Conservation (phyloP, 208 protist species). For the Wallacemonas sp. region DNA sequence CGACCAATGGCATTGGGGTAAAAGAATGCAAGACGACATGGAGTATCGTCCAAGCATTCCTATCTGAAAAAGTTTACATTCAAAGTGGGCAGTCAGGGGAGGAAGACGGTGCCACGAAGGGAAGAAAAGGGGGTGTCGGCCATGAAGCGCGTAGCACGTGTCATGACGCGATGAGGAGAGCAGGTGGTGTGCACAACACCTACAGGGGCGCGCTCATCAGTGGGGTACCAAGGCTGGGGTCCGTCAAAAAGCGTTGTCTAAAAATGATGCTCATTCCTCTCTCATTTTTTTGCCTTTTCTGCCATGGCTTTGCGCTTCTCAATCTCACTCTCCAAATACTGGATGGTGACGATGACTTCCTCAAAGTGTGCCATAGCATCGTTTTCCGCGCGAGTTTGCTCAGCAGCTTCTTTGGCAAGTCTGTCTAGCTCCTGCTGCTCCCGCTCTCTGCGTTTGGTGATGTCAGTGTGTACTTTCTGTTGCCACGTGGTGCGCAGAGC, state of each 20-base stretch:
- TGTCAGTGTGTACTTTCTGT: constrained; percentile 17
- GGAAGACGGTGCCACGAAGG: not conserved
- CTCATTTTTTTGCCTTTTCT: constrained; percentile 60
- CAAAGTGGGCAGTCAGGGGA: not conserved
- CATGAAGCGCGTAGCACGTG: too few species aligned
- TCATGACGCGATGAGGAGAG: too few species aligned
- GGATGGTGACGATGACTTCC: constrained; percentile 61
- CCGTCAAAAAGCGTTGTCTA: too few species aligned
- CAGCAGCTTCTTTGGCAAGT: constrained; percentile 63
- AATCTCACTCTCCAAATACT: constrained; percentile 72
- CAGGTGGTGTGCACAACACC: too few species aligned
- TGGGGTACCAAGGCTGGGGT: too few species aligned
- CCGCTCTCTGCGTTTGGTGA: constrained; percentile 25
- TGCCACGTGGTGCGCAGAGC: constrained; percentile 39
- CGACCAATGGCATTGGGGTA: too few species aligned
- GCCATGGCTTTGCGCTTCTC: constrained; percentile 54
- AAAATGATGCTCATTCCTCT: too few species aligned
- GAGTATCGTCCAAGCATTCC: not conserved
- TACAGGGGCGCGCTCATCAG: too few species aligned
- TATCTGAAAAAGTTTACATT: constrained; percentile 10
- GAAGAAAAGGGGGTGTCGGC: constrained; percentile 9
- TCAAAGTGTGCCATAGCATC: constrained; percentile 76
- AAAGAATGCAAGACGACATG: too few species aligned
- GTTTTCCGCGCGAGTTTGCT: constrained; percentile 63
- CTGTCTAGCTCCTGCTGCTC: constrained; percentile 67